A percentile compares a stretch with the other conserved stretches of the same genome.
Conservation (phyloP, 192 early-diverging fungal species). For the Dissophora ornata region DNA sequence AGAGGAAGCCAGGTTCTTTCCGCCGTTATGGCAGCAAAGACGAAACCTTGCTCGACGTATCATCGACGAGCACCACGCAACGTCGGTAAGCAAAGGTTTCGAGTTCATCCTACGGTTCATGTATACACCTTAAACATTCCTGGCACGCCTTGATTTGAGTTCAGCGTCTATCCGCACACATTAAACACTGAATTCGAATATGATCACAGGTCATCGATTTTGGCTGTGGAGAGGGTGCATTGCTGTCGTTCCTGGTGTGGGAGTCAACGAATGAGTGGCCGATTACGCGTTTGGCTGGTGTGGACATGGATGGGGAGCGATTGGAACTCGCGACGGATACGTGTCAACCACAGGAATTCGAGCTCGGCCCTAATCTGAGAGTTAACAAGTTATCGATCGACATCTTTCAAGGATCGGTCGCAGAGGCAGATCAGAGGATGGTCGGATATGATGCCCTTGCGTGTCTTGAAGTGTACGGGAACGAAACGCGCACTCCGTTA, state of each 20-base stretch:
- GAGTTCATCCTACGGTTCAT: background rate
- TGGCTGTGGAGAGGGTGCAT: conserved; percentile 87
- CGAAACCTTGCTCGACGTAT: conserved; percentile 67
- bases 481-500: no score
- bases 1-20: conserved; percentile 44
- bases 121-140: background rate
- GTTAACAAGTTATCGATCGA: conserved; percentile 69
- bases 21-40: conserved; percentile 89
- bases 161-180: no score
- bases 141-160: no score
- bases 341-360: conserved; percentile 71
- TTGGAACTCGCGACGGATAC: conserved; percentile 57
- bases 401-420: conserved; percentile 74
- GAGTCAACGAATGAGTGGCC: conserved; percentile 59
- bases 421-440: conserved; percentile 61
- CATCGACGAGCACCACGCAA: conserved; percentile 61
- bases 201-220: conserved; percentile 76
- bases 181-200: background rate
- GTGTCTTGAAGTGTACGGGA: conserved; percentile 84
- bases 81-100: conserved; percentile 54
- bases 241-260: conserved; percentile 73
- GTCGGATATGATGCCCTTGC: conserved; percentile 77
- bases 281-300: conserved; percentile 72
- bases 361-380: conserved; percentile 65
- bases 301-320: conserved; percentile 70